Percentiles rank a stretch among this genome's conserved stretches.
Evolutionary conservation across 208 protist species (phyloP).

Genomic region (Plasmodiophora brassicae): DNA sequence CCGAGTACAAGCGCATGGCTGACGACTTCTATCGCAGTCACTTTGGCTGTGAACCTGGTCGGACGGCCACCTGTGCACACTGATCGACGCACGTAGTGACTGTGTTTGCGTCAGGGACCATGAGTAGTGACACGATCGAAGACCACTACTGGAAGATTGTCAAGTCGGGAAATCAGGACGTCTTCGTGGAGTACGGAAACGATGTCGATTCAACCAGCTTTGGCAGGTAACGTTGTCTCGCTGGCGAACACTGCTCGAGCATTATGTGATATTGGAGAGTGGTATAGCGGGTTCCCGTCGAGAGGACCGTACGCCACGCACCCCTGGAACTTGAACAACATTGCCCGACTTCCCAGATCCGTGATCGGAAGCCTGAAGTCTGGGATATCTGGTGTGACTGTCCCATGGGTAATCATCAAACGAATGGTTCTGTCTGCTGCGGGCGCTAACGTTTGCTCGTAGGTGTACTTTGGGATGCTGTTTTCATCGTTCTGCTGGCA

Average conservation of each 20-base stretch:
- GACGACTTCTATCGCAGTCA: not conserved
- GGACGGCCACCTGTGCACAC: not conserved
- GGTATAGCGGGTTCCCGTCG: not conserved
- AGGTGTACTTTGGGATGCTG: slow-evolving; percentile 61
- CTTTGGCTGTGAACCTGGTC: not conserved
- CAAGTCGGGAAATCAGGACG: not conserved
- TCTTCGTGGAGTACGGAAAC: slow-evolving; percentile 32
- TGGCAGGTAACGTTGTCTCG: no score
- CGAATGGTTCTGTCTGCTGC: not conserved
- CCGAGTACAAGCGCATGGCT: not conserved
- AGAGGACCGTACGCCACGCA: not conserved
- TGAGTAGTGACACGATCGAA: not conserved
- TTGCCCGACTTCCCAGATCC: not conserved
- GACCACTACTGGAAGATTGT: slow-evolving; percentile 30
- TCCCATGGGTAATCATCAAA: slow-evolving; percentile 4
- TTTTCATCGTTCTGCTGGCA: slow-evolving; percentile 71
- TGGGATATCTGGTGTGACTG: not conserved
- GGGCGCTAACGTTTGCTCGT: not conserved
- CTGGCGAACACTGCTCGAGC: not conserved
- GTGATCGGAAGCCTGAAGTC: not conserved
- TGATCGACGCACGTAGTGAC: not conserved
- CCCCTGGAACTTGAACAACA: not conserved
- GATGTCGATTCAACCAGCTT: not conserved
- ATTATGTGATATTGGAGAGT: not conserved
- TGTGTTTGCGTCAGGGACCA: not conserved